phyloP scores from a whole-genome alignment of 306 rosid genomes.

The Notholithocarpus densiflorus region DNA sequence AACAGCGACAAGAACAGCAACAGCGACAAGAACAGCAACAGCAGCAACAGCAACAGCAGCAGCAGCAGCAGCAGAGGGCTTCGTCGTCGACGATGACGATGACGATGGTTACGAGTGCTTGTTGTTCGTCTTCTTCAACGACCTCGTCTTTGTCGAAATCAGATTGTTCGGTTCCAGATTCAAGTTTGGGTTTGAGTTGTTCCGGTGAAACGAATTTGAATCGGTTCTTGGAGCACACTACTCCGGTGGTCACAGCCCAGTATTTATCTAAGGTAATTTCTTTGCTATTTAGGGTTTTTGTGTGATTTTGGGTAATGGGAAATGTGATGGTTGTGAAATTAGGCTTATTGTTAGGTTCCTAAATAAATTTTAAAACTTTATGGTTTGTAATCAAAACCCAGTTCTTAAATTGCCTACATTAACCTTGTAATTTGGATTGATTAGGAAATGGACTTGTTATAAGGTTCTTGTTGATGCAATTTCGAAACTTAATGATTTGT shows the following conservation, averaged over 20 bases:
- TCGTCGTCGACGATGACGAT: slow-evolving; percentile 4
- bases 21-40: neutral
- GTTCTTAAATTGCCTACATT: no score
- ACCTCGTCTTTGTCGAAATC: slow-evolving; percentile 35
- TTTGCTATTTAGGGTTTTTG: neutral
- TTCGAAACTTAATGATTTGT: no score
- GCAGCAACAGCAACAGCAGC: slow-evolving; percentile 4
- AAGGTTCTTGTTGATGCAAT: no score
- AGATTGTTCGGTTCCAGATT: slow-evolving; percentile 61
- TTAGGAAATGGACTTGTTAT: no score
- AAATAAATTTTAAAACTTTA: no score
- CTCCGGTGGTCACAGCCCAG: slow-evolving; percentile 65
- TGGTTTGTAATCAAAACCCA: no score
- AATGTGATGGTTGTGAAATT: no score
- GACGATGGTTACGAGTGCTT: slow-evolving; percentile 24
- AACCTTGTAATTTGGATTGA: no score
- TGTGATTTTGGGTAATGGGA: no score
- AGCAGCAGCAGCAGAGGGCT: slow-evolving; percentile 21
- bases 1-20: slow-evolving; percentile 18
- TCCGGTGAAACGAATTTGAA: slow-evolving; percentile 69
- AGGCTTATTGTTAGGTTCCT: no score
- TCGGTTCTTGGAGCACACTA: slow-evolving; percentile 67
- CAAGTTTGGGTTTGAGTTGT: slow-evolving; percentile 26
- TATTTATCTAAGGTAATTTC: slow-evolving; percentile 54
- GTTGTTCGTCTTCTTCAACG: slow-evolving; percentile 23